Conservation (phyloP, 345 rosid genomes). For the Psidium friedrichsthalianum region DNA sequence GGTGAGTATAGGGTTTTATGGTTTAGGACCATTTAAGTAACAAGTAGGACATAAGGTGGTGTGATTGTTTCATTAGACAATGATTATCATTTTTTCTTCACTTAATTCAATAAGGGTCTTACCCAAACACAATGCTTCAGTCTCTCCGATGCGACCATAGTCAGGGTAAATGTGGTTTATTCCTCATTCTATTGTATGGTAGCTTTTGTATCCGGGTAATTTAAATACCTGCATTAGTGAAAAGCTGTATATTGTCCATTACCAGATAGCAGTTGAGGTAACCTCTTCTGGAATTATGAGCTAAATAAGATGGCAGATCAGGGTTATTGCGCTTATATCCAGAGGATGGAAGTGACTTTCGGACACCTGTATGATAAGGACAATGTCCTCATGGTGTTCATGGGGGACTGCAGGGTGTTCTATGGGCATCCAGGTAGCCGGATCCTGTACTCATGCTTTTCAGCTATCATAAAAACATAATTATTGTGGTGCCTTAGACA, state of each 20-base stretch:
- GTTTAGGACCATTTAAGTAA: background rate
- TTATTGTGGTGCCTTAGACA: constrained; percentile 85
- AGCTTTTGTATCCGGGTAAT: background rate
- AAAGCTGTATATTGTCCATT: background rate
- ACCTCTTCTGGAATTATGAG: constrained; percentile 79
- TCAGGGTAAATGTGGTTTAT: background rate
- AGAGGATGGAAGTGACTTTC: constrained; percentile 79
- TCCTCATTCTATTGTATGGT: background rate
- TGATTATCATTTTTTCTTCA: background rate
- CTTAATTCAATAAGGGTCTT: background rate
- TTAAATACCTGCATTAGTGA: background rate
- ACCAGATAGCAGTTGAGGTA: constrained; percentile 85
- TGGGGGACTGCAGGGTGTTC: background rate
- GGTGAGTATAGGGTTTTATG: background rate
- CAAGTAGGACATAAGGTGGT: background rate
- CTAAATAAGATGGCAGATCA: constrained; percentile 85
- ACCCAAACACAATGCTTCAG: background rate
- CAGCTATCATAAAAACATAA: constrained; percentile 57
- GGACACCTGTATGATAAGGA: constrained; percentile 81
- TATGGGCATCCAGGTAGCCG: background rate
- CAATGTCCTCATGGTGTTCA: background rate
- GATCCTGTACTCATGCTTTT: background rate
- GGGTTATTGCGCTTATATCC: constrained; percentile 83
- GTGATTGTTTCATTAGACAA: background rate
- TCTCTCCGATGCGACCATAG: background rate